Conservation (phyloP, 495 filamentous ascomycete species). For the Neurospora terricola region DNA sequence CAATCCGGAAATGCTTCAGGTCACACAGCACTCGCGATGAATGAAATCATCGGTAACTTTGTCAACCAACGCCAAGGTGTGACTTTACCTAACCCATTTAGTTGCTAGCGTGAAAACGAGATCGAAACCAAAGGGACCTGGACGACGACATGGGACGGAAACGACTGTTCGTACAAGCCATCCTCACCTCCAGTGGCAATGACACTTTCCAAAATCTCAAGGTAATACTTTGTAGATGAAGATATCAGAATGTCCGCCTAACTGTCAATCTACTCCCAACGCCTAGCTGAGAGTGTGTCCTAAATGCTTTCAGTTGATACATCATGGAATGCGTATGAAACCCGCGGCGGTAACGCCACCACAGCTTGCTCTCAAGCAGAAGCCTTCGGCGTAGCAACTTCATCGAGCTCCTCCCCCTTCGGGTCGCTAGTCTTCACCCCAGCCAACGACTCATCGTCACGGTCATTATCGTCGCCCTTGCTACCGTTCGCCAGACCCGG, state of each 20-base stretch:
- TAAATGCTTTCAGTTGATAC: background rate
- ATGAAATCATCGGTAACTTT: background rate
- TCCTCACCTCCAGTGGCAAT: background rate
- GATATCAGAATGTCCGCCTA: background rate
- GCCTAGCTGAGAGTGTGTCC: background rate
- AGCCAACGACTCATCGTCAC: slow-evolving; percentile 15
- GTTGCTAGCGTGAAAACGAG: background rate
- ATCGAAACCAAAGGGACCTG: background rate
- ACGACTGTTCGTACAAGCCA: background rate
- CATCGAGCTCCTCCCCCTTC: slow-evolving; percentile 20
- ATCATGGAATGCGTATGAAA: too few relatives aligned
- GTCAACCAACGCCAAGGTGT: background rate
- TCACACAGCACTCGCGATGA: background rate
- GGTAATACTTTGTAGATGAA: background rate
- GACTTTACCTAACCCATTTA: background rate
- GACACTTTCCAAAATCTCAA: background rate
- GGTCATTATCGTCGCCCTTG: slow-evolving; percentile 1
- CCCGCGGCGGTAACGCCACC: background rate
- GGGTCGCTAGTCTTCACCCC: slow-evolving; percentile 25
- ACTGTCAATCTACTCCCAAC: background rate
- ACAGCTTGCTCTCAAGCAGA: background rate
- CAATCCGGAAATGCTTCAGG: background rate
- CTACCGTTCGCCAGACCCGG: background rate
- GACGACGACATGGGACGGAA: background rate
- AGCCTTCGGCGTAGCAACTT: background rate